Base-by-base conservation (phyloP, 805 yeast genomes). In the Zygoascus flipseniorum region DNA sequence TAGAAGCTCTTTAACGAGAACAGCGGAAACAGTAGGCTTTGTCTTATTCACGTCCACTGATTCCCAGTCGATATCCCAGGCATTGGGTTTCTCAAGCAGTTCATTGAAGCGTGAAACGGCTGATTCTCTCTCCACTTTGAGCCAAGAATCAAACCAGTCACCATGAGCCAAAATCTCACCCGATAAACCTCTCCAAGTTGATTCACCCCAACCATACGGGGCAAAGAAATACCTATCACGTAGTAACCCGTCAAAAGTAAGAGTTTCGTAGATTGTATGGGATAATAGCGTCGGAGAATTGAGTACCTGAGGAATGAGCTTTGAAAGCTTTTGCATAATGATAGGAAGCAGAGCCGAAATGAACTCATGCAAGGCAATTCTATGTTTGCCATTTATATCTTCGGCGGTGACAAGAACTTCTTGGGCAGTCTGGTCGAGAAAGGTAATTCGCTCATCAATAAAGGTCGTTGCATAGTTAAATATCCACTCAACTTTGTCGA, bases 401-500 rank as follows among this genome's bases (percentile, higher is more conserved):
- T 41, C 42, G 18, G 31, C 42, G 10, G 14, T 23, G 10, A 20
- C n/a, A 37, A 67, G 48, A 18, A 57, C 44, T 5, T 58, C 54
- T 54, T 62, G 65, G 1, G 69, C 58, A 10, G 50, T 50, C 4
- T 53, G 52, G 18, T 56, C 54, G 45, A 70, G 57, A 51, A 70
- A 65, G 31, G 48, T 54, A 26, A 51, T 47, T 32, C 66, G 67
- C 23, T 67, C 69, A 41, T 69, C 73, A 18, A 72, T 41, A 20
- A 63, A 52, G 35, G 60, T 58, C 31, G 60, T 48, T 28, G 78
- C 62, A 59, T 76, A 84, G 16, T 70, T 66, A 55, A 84, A 74
- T 2, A 82, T 77, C 84, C 88, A 85, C 62, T 85, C 90, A 1
- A 92, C 90, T 60, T 81, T 81, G 54, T 83, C 82, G 26, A 79